A percentile compares a stretch with the other conserved stretches of the same genome.
Evolutionary conservation across 805 yeast species (phyloP).

Genomic region (Blastobotrys americana): DNA sequence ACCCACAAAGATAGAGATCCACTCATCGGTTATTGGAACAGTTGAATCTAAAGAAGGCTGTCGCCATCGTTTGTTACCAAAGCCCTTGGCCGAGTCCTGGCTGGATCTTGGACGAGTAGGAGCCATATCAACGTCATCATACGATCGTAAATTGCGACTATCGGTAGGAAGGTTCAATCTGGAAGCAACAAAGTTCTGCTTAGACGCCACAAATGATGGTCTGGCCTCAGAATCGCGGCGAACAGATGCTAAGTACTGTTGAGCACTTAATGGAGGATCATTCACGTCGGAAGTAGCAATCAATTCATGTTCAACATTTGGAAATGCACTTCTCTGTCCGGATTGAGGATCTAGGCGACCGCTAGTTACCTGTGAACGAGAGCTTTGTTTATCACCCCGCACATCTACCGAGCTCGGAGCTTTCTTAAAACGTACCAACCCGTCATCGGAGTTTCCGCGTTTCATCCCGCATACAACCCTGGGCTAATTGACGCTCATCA

Average conservation of each 20-base stretch:
- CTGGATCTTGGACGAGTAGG: background rate
- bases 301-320: too few relatives aligned
- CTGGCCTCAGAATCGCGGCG: conserved; percentile 13
- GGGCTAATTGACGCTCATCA: too few relatives aligned
- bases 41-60: background rate
- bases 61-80: background rate
- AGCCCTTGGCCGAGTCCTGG: background rate
- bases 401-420: too few relatives aligned
- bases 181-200: background rate
- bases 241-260: conserved; percentile 13
- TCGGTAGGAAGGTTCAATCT: background rate
- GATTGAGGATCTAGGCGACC: conserved; percentile 24
- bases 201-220: conserved; percentile 3
- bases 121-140: background rate
- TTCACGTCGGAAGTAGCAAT: conserved; percentile 4
- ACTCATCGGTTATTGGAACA: too few relatives aligned
- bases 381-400: too few relatives aligned
- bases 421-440: too few relatives aligned
- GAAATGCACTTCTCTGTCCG: conserved; percentile 30
- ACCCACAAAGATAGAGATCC: background rate
- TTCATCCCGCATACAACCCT: too few relatives aligned
- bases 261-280: conserved; percentile 1
- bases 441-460: too few relatives aligned
- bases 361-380: conserved; percentile 6
- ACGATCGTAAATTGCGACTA: background rate